phyloP scores from a whole-genome alignment of 192 early-diverging fungal genomes.

The Chytriomyces confervae region DNA sequence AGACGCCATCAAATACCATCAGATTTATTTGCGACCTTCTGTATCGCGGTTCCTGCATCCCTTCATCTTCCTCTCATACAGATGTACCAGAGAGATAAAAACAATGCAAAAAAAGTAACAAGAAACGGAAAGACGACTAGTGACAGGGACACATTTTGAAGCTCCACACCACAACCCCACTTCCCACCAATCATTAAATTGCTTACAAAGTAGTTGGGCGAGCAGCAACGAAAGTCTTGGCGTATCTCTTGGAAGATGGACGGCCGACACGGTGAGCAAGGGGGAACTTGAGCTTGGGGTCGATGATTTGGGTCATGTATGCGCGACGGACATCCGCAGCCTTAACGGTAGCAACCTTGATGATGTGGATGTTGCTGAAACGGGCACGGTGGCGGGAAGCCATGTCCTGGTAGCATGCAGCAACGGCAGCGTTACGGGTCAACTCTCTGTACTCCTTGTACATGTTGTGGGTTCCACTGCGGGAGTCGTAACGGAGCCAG shows the following conservation, averaged over 20 bases:
- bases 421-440: conserved; percentile 69
- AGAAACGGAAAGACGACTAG: too few relatives aligned
- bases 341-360: conserved; percentile 94
- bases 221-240: conserved; percentile 84
- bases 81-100: too few relatives aligned
- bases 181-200: too few relatives aligned
- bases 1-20: too few relatives aligned
- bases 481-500: conserved; percentile 99
- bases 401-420: conserved; percentile 91
- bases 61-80: too few relatives aligned
- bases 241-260: conserved; percentile 81
- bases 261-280: conserved; percentile 94
- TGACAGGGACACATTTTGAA: too few relatives aligned
- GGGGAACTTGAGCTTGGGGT: conserved; percentile 93
- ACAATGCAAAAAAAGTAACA: too few relatives aligned
- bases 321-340: conserved; percentile 91
- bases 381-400: conserved; percentile 98
- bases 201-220: conserved; percentile 92
- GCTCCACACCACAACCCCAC: too few relatives aligned
- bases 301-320: conserved; percentile 96
- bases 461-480: conserved; percentile 99
- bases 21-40: too few relatives aligned
- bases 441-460: conserved; percentile 99
- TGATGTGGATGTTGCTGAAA: conserved; percentile 98
- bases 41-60: too few relatives aligned